Conservation (phyloP, 768 basidiomycete genomes). For the Erythrobasidium yunnanense region DNA sequence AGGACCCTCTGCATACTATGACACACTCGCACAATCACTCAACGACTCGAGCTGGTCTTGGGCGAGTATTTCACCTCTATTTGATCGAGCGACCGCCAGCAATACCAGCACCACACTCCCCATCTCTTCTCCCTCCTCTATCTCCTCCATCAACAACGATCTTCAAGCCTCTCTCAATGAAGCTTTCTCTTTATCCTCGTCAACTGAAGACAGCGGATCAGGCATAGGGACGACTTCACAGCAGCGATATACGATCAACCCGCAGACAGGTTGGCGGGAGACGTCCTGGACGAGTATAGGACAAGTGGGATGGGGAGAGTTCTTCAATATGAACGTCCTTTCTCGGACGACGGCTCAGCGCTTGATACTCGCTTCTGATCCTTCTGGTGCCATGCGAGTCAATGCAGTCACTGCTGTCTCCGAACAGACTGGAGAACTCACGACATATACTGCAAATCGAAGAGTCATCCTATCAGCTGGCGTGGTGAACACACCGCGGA, state of each 20-base stretch:
- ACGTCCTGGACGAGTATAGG: not conserved
- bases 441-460: not conserved
- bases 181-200: not conserved
- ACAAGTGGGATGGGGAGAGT: not conserved
- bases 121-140: no score
- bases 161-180: not conserved
- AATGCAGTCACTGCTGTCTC: not conserved
- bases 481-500: not conserved
- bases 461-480: not conserved
- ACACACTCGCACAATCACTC: not conserved
- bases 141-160: not conserved
- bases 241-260: not conserved
- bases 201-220: not conserved
- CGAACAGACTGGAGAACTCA: not conserved
- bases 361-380: not conserved
- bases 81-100: no score
- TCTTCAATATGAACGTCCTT: not conserved
- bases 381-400: not conserved
- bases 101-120: not conserved
- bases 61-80: not conserved
- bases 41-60: not conserved
- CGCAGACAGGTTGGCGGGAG: not conserved
- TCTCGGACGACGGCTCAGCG: not conserved
- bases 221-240: not conserved
- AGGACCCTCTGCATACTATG: not conserved